Evolutionary conservation across 441 rosid species (phyloP), one percentile per base, ranked within the genome.

Genomic region (Euphorbia celastroides): DNA sequence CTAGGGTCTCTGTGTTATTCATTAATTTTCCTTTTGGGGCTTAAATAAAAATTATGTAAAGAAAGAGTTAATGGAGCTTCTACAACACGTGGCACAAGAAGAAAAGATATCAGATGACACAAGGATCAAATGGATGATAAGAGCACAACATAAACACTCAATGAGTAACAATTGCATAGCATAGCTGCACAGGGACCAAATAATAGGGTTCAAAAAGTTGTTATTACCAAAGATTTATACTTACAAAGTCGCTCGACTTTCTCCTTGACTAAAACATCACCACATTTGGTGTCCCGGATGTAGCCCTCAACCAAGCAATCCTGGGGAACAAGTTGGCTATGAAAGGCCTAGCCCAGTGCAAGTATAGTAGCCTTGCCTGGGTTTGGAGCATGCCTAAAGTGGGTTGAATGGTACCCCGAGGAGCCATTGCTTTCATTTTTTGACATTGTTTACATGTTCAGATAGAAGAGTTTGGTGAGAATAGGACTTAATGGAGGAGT

Each of bases 321-420:
- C 73, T 93, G 97, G 20, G 88, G 91, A 72, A 90, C 76, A 36
- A 93, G 80, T 57, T 90, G 91, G 69, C 84, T 79, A 0, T 94
- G 98, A 72, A 93, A 90, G 70, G 96, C 98, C 83, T 90, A 90
- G 61, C 96, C 96, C 0, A 87, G 68, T 66, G 96, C 98, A 22
- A 90, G 94, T 69, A 93, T 76, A 0, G 96, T 85, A 55, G 98
- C 96, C 73, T 84, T 90, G 32, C 93, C 91, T 0, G 83, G 86
- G 19, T 83, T 82, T 9, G 92, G 83, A n/a, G 78, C 50, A 57
- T 88, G 83, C 77, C 64, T 80, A 28, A 70, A n/a, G 12, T 60
- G 20, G 55, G 58, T 41, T n/a, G n/a, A n/a, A n/a, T n/a, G n/a
- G n/a, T n/a, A n/a, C 64, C 74, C 63, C 14, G 72, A 42, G 20